Evolutionary conservation across 257 asterid genomes (phyloP).

Genomic region (Asclepias syriaca): DNA sequence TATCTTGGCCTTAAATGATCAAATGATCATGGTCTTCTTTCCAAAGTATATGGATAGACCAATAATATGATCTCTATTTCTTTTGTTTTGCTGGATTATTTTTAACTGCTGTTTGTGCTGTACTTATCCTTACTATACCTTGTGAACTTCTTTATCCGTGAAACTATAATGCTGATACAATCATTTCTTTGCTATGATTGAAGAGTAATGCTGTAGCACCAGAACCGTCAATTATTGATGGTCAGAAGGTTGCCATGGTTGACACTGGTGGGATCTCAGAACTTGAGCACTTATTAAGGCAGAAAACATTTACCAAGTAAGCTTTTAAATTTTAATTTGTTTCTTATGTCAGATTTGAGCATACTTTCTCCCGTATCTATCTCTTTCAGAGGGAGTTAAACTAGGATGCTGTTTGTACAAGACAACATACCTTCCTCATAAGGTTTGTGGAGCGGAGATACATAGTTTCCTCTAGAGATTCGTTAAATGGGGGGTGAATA

Average conservation of each 20-base stretch:
- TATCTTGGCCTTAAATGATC: not conserved
- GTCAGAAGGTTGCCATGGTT: slow-evolving; percentile 29
- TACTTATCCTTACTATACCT: not conserved
- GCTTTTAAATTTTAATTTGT: not conserved
- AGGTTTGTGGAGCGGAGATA: not conserved
- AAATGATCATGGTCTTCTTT: not conserved
- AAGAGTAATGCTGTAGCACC: slow-evolving; percentile 35
- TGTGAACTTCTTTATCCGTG: not conserved
- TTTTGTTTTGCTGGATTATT: not conserved
- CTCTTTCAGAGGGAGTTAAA: not conserved
- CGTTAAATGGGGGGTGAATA: not conserved
- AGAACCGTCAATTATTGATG: slow-evolving; percentile 30
- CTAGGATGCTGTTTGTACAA: not conserved
- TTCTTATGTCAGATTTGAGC: not conserved
- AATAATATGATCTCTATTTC: not conserved
- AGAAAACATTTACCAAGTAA: slow-evolving; percentile 68
- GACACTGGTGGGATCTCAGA: slow-evolving; percentile 42
- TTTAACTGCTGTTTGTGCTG: not conserved
- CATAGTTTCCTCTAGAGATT: not conserved
- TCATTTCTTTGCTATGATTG: slow-evolving; percentile 13
- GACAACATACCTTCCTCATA: not conserved
- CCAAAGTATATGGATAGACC: not conserved
- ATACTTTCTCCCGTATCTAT: not conserved
- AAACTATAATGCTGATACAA: not conserved
- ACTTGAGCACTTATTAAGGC: slow-evolving; percentile 73